Evolutionary conservation across 2,329 filamentous ascomycete species (phyloP).

Genomic region (Leptodontidium sp.): DNA sequence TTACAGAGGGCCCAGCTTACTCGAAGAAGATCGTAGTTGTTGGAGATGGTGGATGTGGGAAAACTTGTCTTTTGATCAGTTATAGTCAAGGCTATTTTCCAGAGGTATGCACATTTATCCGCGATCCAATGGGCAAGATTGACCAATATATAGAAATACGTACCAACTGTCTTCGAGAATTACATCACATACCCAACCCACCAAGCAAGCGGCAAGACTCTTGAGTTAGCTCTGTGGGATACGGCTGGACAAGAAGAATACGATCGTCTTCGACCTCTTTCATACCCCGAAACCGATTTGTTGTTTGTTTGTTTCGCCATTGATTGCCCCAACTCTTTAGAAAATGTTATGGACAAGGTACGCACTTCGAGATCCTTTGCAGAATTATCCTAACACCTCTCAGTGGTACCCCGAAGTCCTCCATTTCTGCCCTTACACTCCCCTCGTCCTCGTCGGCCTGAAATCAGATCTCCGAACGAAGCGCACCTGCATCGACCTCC

Average conservation of each 20-base stretch:
- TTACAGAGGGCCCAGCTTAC: constrained; percentile 90
- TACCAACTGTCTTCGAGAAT: constrained; percentile 98
- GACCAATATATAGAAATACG: constrained; percentile 81
- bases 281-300: constrained; percentile 96
- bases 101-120: constrained; percentile 69
- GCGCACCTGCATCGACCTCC: constrained; percentile 96
- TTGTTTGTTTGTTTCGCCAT: constrained; percentile 99
- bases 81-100: constrained; percentile 99
- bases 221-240: constrained; percentile 97
- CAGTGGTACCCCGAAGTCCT: constrained; percentile 99
- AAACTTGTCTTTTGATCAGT: constrained; percentile 97
- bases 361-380: constrained; percentile 36
- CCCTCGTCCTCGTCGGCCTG: constrained; percentile 92
- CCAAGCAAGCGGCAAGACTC: constrained; percentile 85
- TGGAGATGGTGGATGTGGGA: constrained; percentile 96
- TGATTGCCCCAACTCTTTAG: constrained; percentile 96
- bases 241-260: constrained; percentile 99
- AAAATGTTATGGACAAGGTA: constrained; percentile 99
- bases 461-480: constrained; percentile 97
- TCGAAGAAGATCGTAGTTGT: constrained; percentile 99
- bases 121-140: constrained; percentile 15
- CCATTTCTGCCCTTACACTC: constrained; percentile 98
- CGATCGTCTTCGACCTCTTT: constrained; percentile 91
- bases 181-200: constrained; percentile 98
- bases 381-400: constrained; percentile 16